Percentiles rank a stretch among this genome's conserved stretches.
These are phyloP conservation scores for Entophlyctis helioformis DNA, from an alignment of 192 early-diverging fungal species.

Conservation along the genomic window DNA sequence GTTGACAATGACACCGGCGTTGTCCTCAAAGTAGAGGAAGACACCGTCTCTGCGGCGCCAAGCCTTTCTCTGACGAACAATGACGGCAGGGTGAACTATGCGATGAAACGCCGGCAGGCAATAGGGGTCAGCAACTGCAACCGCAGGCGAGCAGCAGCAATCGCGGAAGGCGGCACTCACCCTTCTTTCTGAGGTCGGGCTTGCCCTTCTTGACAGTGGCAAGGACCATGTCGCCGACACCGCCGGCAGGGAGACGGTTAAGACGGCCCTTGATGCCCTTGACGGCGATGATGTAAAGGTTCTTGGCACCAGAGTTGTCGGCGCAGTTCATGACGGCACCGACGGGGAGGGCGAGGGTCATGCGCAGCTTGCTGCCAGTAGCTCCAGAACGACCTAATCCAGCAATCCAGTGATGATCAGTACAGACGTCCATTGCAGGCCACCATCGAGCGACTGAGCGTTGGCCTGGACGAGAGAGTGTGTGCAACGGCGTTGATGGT, in stretches of 20 bases:
- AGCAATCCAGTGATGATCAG: no score
- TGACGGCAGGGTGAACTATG: conserved; percentile 93
- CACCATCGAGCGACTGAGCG: no score
- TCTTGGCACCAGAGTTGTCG: conserved; percentile 99
- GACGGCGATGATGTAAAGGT: conserved; percentile 99
- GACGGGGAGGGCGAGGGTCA: conserved; percentile 95
- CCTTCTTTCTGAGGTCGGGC: conserved; percentile 99
- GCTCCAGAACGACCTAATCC: conserved; percentile 13
- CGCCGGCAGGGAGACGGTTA: conserved; percentile 94
- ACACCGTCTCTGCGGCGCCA: conserved; percentile 99
- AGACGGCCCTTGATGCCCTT: conserved; percentile 89
- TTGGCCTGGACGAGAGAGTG: no score
- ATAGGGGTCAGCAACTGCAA: not conserved
- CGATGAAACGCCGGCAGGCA: conserved; percentile 1
- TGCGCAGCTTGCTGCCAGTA: conserved; percentile 93
- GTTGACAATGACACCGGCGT: conserved; percentile 99
- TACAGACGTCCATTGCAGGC: no score
- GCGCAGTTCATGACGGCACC: conserved; percentile 99
- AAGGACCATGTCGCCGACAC: conserved; percentile 98
- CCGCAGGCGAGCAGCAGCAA: not conserved
- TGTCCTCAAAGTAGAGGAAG: conserved; percentile 99
- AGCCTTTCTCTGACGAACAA: conserved; percentile 98
- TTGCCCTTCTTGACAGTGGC: conserved; percentile 99
- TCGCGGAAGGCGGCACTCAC: conserved; percentile 25
- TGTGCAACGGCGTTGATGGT: no score